Evolutionary conservation across 2,329 filamentous ascomycete species (phyloP).

Genomic region (Botrytis sinoallii): DNA sequence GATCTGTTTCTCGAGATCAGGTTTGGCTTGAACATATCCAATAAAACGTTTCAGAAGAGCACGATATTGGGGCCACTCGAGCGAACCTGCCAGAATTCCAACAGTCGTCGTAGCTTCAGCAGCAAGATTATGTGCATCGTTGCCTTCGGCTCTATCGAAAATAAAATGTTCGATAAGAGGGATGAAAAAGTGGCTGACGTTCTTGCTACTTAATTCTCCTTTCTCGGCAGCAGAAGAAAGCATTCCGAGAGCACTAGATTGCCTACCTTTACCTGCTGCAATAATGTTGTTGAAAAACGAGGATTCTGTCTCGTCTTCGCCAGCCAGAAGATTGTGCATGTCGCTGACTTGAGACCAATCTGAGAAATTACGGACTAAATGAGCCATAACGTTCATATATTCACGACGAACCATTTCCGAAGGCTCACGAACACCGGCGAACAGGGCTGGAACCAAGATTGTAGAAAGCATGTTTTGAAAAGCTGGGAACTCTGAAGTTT

Average conservation of each 20-base stretch:
- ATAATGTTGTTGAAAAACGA: slow-evolving; percentile 93
- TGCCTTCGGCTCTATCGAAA: slow-evolving; percentile 70
- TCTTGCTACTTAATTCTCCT: slow-evolving; percentile 67
- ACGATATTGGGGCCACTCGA: slow-evolving; percentile 90
- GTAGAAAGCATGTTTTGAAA: slow-evolving; percentile 59
- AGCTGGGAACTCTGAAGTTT: slow-evolving; percentile 43
- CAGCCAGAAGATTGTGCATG: slow-evolving; percentile 66
- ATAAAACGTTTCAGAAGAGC: slow-evolving; percentile 81
- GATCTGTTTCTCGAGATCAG: slow-evolving; percentile 80
- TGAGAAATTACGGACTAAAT: slow-evolving; percentile 69
- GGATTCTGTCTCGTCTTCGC: slow-evolving; percentile 54
- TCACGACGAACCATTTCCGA: slow-evolving; percentile 86
- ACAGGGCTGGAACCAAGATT: slow-evolving; percentile 72
- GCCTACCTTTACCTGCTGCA: slow-evolving; percentile 82
- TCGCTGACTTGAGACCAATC: slow-evolving; percentile 70
- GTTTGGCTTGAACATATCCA: slow-evolving; percentile 74
- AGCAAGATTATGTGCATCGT: slow-evolving; percentile 79
- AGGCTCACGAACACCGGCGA: slow-evolving; percentile 68
- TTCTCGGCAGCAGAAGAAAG: slow-evolving; percentile 66
- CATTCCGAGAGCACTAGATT: slow-evolving; percentile 77
- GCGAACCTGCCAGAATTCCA: slow-evolving; percentile 65
- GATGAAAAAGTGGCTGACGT: slow-evolving; percentile 82
- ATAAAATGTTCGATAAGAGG: slow-evolving; percentile 93
- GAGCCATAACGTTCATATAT: slow-evolving; percentile 74
- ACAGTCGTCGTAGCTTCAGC: slow-evolving; percentile 84